These are phyloP conservation scores for Corniculantispora saksenae DNA, from an alignment of 2,329 filamentous ascomycete genomes.

Conservation along the genomic window DNA sequence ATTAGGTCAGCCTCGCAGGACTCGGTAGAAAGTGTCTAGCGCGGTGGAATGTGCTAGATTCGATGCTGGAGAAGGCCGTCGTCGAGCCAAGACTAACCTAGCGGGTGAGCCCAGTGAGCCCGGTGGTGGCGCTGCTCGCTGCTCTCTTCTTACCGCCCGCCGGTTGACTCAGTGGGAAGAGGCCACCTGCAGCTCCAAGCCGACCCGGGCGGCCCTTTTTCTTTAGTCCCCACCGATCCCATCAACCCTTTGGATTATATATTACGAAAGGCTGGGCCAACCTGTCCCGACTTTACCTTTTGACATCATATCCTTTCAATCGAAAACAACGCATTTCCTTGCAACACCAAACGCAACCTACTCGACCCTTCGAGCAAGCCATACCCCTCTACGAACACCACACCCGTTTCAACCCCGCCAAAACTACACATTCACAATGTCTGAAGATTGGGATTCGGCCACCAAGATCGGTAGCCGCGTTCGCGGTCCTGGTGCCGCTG, in stretches of 20 bases:
- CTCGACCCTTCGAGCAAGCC: too few species aligned
- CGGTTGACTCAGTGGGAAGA: conserved; percentile 38
- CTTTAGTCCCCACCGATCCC: conserved; percentile 29
- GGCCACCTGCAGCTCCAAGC: conserved; percentile 19
- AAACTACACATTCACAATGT: conserved; percentile 57
- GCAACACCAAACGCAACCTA: too few species aligned
- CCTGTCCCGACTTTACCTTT: not conserved
- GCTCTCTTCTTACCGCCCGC: conserved; percentile 24
- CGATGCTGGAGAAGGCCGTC: not conserved
- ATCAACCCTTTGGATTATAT: conserved; percentile 22
- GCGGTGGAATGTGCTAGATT: conserved; percentile 16
- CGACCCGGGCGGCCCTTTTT: not conserved
- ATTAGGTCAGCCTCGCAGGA: not conserved
- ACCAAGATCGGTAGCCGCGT: conserved; percentile 94
- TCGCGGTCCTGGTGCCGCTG: conserved; percentile 63
- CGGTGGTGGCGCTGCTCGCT: conserved; percentile 26
- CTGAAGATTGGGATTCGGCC: conserved; percentile 76
- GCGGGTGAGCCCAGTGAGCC: conserved; percentile 16
- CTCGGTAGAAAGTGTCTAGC: not conserved
- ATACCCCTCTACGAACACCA: not conserved
- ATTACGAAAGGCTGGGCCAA: conserved; percentile 14
- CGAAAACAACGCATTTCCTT: not conserved
- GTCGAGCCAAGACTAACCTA: not conserved
- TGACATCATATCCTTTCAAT: not conserved
- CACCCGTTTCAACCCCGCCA: conserved; percentile 16